phyloP scores from a whole-genome alignment of 1,284 basidiomycete species.

The Naganishia cerealis region DNA sequence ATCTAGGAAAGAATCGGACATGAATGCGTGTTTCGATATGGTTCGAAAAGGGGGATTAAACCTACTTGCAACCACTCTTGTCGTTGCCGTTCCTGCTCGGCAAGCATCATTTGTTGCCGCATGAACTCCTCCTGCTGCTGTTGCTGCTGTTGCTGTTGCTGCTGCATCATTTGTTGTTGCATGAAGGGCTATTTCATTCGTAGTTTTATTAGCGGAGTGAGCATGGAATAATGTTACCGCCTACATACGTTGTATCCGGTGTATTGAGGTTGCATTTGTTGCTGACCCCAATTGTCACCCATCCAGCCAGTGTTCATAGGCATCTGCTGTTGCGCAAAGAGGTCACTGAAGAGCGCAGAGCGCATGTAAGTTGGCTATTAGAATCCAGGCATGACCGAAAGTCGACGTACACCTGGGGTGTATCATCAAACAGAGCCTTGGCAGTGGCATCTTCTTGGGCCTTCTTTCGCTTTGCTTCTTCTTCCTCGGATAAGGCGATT shows the following conservation, averaged over 20 bases:
- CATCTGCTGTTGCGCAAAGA: slow-evolving; percentile 46
- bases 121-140: slow-evolving; percentile 55
- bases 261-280: slow-evolving; percentile 64
- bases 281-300: slow-evolving; percentile 59
- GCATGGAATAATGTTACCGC: neutral
- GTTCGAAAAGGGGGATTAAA: slow-evolving; percentile 52
- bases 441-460: slow-evolving; percentile 74
- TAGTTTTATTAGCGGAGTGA: neutral
- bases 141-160: slow-evolving; percentile 47
- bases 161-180: slow-evolving; percentile 40
- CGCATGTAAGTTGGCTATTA: neutral
- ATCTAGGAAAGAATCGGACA: slow-evolving; percentile 58
- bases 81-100: slow-evolving; percentile 52
- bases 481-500: slow-evolving; percentile 79
- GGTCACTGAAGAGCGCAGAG: slow-evolving; percentile 14
- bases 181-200: slow-evolving; percentile 46
- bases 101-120: slow-evolving; percentile 52
- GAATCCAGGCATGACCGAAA: neutral
- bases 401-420: slow-evolving; percentile 63
- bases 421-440: slow-evolving; percentile 79
- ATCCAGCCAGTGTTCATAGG: slow-evolving; percentile 57
- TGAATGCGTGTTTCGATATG: neutral
- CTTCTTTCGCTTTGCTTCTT: slow-evolving; percentile 70
- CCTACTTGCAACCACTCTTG: slow-evolving; percentile 57
- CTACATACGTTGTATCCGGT: slow-evolving; percentile 54